These are phyloP conservation scores for Actinidia arguta DNA, from an alignment of 179 eudicot genomes.

Conservation along the genomic window DNA sequence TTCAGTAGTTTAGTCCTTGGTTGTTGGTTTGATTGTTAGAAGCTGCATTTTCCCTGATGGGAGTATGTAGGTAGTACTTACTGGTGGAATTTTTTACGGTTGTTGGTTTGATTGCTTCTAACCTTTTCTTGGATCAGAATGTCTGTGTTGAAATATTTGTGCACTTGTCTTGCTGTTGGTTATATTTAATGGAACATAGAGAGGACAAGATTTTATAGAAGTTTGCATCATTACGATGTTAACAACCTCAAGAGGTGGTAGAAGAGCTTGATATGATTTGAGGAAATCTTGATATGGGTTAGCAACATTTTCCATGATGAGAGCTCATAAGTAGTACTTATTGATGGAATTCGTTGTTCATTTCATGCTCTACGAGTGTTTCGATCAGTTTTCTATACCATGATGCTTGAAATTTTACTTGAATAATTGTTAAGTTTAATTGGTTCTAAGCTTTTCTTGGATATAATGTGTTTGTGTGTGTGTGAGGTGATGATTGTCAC, in stretches of 20 bases:
- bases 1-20: background rate
- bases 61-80: no score
- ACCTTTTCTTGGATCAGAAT: background rate
- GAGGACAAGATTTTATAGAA: background rate
- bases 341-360: background rate
- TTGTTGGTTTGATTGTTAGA: background rate
- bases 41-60: no score
- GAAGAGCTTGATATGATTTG: slow-evolving; percentile 85
- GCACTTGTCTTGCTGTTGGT: background rate
- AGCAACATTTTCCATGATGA: slow-evolving; percentile 82
- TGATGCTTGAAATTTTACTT: no score
- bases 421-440: no score
- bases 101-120: background rate
- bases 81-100: background rate
- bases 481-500: no score
- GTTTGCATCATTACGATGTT: background rate
- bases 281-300: slow-evolving; percentile 86
- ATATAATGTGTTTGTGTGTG: no score
- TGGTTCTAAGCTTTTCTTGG: no score
- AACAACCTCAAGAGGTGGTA: slow-evolving; percentile 32
- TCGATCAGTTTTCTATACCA: no score
- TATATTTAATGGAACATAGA: background rate
- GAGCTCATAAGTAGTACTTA: slow-evolving; percentile 62
- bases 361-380: background rate
- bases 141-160: background rate